These are phyloP conservation scores for Waitea zeae DNA, from an alignment of 1,284 basidiomycete genomes.

Conservation along the genomic window DNA sequence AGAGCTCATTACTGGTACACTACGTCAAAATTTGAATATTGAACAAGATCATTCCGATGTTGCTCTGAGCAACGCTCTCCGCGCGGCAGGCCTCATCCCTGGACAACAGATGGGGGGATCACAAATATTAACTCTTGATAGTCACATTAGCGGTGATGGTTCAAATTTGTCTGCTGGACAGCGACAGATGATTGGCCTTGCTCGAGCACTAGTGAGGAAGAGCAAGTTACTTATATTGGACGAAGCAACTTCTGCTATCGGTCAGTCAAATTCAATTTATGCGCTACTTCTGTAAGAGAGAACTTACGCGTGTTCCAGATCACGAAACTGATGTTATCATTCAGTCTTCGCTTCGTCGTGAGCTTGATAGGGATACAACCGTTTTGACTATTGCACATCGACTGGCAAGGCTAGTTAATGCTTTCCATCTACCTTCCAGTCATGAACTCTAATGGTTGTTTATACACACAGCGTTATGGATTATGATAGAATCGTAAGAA, in stretches of 20 bases:
- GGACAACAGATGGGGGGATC: constrained; percentile 7
- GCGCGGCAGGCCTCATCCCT: constrained; percentile 14
- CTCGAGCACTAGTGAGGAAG: constrained; percentile 15
- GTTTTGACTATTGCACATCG: too few relatives aligned
- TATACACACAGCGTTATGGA: too few relatives aligned
- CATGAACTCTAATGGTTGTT: too few relatives aligned
- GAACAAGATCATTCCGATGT: constrained; percentile 35
- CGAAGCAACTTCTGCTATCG: constrained; percentile 11
- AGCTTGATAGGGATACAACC: too few relatives aligned
- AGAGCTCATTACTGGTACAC: constrained; percentile 17
- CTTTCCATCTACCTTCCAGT: too few relatives aligned
- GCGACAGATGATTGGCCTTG: constrained; percentile 16
- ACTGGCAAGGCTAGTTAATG: too few relatives aligned
- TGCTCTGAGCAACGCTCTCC: constrained; percentile 12
- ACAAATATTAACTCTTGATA: not conserved
- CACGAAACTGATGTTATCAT: too few relatives aligned
- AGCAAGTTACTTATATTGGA: constrained; percentile 18
- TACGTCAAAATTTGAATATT: constrained; percentile 22
- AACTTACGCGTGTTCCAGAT: too few relatives aligned
- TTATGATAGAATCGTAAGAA: too few relatives aligned
- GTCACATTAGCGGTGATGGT: constrained; percentile 14
- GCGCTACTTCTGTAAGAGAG: too few relatives aligned
- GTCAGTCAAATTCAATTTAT: constrained; percentile 1
- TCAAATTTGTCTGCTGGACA: constrained; percentile 32
- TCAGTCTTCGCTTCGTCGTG: too few relatives aligned